Evolutionary conservation across 495 filamentous ascomycete genomes (phyloP).

Genomic region (Endocarpon pusillum): DNA sequence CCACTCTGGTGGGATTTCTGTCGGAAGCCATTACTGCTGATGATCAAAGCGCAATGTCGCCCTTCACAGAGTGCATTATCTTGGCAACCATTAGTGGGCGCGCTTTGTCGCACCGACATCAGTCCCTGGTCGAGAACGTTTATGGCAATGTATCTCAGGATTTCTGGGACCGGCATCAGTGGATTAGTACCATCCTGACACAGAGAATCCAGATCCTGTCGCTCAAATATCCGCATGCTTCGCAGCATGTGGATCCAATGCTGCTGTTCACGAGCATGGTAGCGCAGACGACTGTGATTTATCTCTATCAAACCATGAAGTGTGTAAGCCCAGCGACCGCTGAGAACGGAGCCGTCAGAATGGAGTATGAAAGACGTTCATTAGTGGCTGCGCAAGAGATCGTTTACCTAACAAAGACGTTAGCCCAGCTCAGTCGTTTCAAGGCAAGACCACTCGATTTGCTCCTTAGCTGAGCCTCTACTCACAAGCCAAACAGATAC

Average conservation of each 20-base stretch:
- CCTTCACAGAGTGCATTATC: slow-evolving; percentile 30
- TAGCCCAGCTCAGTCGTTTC: slow-evolving; percentile 26
- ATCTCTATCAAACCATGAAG: slow-evolving; percentile 21
- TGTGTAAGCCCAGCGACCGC: neutral
- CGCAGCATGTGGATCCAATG: slow-evolving; percentile 28
- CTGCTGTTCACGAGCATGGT: slow-evolving; percentile 25
- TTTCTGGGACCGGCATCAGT: slow-evolving; percentile 23
- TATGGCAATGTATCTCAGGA: neutral
- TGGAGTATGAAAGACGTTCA: slow-evolving; percentile 21
- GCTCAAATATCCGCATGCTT: slow-evolving; percentile 15
- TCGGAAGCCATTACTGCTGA: slow-evolving; percentile 23
- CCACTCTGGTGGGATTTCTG: slow-evolving; percentile 24
- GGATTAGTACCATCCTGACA: slow-evolving; percentile 27
- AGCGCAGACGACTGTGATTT: slow-evolving; percentile 26
- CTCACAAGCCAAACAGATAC: slow-evolving; percentile 3
- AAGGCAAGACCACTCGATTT: no score
- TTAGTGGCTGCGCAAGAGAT: slow-evolving; percentile 23
- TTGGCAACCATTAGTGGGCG: slow-evolving; percentile 31
- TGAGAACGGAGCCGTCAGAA: slow-evolving; percentile 5
- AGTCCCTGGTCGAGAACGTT: slow-evolving; percentile 12
- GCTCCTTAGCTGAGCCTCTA: no score
- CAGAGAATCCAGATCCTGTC: slow-evolving; percentile 19
- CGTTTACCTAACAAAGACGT: slow-evolving; percentile 20
- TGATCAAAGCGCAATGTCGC: slow-evolving; percentile 19
- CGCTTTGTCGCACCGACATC: slow-evolving; percentile 26